These are phyloP conservation scores for Populus euphratica DNA, from an alignment of 345 rosid species.

Conservation along the genomic window DNA sequence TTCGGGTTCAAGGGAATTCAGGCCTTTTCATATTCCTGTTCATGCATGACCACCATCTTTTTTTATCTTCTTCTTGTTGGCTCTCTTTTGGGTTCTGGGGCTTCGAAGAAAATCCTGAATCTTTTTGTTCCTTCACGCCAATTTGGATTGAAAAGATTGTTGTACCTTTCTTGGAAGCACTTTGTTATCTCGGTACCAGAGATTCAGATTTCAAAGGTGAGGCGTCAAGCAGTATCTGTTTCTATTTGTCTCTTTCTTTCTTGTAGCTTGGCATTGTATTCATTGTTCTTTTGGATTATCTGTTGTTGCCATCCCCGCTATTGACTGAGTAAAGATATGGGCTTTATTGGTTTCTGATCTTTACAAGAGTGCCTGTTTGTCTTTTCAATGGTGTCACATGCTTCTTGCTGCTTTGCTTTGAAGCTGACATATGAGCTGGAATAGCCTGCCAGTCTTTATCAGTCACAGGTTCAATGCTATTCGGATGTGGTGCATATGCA, in stretches of 20 bases:
- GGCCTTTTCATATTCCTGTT: constrained; percentile 11
- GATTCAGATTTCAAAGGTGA: constrained; percentile 8
- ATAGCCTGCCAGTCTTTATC: neutral
- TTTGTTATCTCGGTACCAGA: neutral
- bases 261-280: neutral
- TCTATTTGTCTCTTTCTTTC: neutral
- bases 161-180: neutral
- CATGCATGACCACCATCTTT: neutral
- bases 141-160: neutral
- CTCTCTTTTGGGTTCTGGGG: neutral
- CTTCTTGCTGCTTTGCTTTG: neutral
- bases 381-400: neutral
- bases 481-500: neutral
- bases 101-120: neutral
- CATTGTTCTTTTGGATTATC: neutral
- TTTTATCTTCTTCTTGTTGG: neutral
- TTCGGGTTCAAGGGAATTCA: constrained; percentile 20
- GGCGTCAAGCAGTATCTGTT: neutral
- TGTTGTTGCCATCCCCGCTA: neutral
- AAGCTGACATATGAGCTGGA: neutral
- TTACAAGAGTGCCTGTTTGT: neutral
- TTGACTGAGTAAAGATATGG: neutral
- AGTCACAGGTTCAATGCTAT: neutral
- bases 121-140: neutral
- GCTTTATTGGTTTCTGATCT: neutral